phyloP scores from a whole-genome alignment of 306 rosid species.

The Delonix regia region DNA sequence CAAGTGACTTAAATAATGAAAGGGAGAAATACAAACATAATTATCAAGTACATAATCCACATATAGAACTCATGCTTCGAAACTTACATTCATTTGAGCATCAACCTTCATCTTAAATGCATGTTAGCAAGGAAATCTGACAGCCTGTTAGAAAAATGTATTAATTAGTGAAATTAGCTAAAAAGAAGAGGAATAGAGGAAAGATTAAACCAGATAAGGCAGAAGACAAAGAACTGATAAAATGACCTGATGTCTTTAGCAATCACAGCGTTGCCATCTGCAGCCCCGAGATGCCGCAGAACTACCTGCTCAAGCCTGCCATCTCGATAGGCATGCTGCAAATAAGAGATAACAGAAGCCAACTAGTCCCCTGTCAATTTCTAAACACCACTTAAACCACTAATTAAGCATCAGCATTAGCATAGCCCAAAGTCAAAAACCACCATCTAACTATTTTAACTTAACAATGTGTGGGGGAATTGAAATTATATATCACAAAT shows the following conservation, averaged over 20 bases:
- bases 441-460: constrained; percentile 13
- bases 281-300: constrained; percentile 87
- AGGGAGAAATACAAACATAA: constrained; percentile 10
- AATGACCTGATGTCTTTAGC: constrained; percentile 80
- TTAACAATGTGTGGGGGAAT: constrained; percentile 16
- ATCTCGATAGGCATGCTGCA: constrained; percentile 90
- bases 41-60: not conserved
- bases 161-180: constrained; percentile 27
- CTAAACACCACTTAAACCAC: constrained; percentile 7
- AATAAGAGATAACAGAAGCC: constrained; percentile 35
- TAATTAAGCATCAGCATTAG: constrained; percentile 10
- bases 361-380: constrained; percentile 25
- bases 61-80: constrained; percentile 11
- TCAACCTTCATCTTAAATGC: constrained; percentile 69
- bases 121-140: constrained; percentile 81
- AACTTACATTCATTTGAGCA: constrained; percentile 52
- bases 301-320: constrained; percentile 83
- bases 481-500: constrained; percentile 4
- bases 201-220: constrained; percentile 3
- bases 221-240: constrained; percentile 3
- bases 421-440: constrained; percentile 22
- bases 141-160: constrained; percentile 63
- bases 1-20: too few species aligned
- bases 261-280: constrained; percentile 82
- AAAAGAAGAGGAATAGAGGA: not conserved